Conservation (phyloP, 257 asterid species). For the Fraxinus americana region DNA sequence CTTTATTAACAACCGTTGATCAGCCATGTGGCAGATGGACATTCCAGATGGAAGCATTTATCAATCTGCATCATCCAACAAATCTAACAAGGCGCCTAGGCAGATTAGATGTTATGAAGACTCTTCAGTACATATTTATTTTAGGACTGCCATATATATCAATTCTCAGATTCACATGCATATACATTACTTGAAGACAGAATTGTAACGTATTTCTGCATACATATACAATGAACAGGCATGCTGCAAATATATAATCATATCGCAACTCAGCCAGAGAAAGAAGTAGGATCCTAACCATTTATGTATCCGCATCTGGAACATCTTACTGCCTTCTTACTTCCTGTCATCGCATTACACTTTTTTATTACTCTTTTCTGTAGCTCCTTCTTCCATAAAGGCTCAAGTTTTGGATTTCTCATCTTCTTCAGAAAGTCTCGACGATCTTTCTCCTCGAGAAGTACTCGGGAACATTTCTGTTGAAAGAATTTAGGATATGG, state of each 20-base stretch:
- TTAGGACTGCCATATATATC: background rate
- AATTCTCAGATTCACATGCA: background rate
- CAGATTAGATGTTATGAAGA: conserved; percentile 10
- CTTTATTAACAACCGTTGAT: background rate
- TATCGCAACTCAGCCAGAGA: background rate
- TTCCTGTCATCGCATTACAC: conserved; percentile 61
- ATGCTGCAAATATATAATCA: background rate
- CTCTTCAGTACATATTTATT: background rate
- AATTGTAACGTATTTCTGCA: background rate
- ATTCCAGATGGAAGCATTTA: background rate
- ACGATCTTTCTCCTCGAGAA: conserved; percentile 63
- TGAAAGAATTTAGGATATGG: conserved; percentile 5
- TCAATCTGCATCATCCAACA: background rate
- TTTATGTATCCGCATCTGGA: conserved; percentile 70
- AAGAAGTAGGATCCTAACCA: conserved; percentile 50
- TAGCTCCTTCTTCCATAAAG: conserved; percentile 55
- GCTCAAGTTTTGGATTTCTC: conserved; percentile 70
- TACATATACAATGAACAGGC: background rate
- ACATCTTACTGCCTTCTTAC: conserved; percentile 53
- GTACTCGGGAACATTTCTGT: conserved; percentile 76
- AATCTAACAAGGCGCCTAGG: background rate
- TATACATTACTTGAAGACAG: background rate
- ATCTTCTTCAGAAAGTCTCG: conserved; percentile 55
- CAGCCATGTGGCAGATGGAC: background rate
- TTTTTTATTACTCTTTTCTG: conserved; percentile 56